Conservation (phyloP, 2,329 filamentous ascomycete species). For the Sordariomycetes sp. region DNA sequence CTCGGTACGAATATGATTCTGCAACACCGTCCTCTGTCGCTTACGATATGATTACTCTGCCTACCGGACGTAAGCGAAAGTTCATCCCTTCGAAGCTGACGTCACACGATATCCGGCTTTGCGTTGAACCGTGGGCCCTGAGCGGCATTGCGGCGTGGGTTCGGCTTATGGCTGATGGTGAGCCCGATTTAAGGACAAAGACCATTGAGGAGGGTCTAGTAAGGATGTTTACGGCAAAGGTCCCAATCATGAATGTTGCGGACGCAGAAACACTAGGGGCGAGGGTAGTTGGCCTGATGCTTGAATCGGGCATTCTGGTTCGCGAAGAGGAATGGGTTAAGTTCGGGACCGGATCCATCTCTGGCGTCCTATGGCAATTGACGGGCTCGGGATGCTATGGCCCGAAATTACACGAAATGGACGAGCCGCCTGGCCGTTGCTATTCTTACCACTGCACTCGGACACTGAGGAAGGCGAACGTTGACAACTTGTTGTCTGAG, state of each 20-base stretch:
- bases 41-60: constrained; percentile 75
- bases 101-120: constrained; percentile 69
- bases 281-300: constrained; percentile 68
- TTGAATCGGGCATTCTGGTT: constrained; percentile 62
- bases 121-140: constrained; percentile 82
- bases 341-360: constrained; percentile 67
- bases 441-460: constrained; percentile 91
- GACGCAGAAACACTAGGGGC: constrained; percentile 82
- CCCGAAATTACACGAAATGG: constrained; percentile 61
- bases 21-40: constrained; percentile 40
- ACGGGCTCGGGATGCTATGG: constrained; percentile 89
- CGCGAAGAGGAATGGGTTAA: constrained; percentile 97
- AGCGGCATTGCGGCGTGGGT: constrained; percentile 83
- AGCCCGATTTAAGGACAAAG: constrained; percentile 74
- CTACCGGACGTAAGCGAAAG: constrained; percentile 64
- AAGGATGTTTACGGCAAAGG: constrained; percentile 82
- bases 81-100: constrained; percentile 80
- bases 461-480: constrained; percentile 86
- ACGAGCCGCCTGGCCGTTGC: constrained; percentile 56
- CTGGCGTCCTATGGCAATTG: constrained; percentile 85
- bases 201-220: constrained; percentile 80
- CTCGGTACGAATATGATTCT: constrained; percentile 39
- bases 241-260: constrained; percentile 95
- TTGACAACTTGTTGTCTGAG: constrained; percentile 59
- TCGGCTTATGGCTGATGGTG: constrained; percentile 78